phyloP scores from a whole-genome alignment of 1,139 yeast genomes.

The Arxiozyma heterogenica region DNA sequence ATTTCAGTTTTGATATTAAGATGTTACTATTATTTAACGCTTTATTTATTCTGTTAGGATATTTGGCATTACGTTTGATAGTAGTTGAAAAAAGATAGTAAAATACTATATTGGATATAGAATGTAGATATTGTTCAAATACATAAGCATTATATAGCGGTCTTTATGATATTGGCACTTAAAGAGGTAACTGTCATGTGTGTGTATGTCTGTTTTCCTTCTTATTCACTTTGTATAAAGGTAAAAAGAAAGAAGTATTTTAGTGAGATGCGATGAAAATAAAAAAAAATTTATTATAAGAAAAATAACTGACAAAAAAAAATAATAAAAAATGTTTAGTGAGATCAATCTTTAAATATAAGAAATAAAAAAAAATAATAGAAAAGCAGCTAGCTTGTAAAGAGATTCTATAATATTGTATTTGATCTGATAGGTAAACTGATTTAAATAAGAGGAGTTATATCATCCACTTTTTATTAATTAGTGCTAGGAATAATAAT shows the following conservation, averaged over 20 bases:
- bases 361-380: neutral
- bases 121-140: neutral
- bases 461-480: neutral
- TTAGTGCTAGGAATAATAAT: no score
- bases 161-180: no score
- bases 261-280: neutral
- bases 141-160: neutral
- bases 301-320: neutral
- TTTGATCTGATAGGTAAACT: neutral
- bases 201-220: no score
- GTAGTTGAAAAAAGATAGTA: constrained; percentile 58
- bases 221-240: neutral
- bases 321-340: neutral
- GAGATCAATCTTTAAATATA: neutral
- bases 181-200: neutral
- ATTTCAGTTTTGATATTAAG: constrained; percentile 56
- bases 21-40: constrained; percentile 44
- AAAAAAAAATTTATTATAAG: neutral
- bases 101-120: neutral
- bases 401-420: no score
- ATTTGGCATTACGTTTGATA: constrained; percentile 58
- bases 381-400: neutral
- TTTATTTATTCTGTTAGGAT: constrained; percentile 57
- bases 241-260: no score
- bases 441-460: neutral